Evolutionary conservation across 768 basidiomycete species (phyloP).

Genomic region (Psilocybe tampanensis): DNA sequence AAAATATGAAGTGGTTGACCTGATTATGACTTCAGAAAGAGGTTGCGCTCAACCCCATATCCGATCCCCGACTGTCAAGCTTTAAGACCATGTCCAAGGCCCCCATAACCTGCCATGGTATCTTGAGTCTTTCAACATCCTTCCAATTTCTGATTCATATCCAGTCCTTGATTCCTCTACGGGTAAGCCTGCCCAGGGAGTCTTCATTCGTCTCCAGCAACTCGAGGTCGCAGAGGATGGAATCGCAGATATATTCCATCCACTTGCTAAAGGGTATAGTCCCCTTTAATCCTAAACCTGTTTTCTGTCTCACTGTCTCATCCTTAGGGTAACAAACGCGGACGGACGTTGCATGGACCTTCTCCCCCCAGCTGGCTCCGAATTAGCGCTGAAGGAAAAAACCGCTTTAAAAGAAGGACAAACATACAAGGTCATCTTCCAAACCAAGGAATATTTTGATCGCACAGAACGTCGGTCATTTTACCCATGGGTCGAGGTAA

Average conservation of each 20-base stretch:
- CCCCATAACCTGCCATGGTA: conserved; percentile 92
- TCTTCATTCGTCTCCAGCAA: conserved; percentile 64
- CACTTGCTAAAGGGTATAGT: conserved; percentile 62
- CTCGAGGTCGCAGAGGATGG: conserved; percentile 37
- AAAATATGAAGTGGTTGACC: no score
- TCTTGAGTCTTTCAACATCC: conserved; percentile 10
- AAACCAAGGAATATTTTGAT: conserved; percentile 82
- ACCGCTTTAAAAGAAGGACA: conserved; percentile 54
- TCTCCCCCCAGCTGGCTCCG: conserved; percentile 56
- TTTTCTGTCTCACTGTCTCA: conserved; percentile 5
- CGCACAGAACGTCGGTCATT: conserved; percentile 65
- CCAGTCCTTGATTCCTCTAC: conserved; percentile 85
- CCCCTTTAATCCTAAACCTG: background rate
- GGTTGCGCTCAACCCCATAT: background rate
- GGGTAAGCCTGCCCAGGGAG: conserved; percentile 78
- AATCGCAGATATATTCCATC: conserved; percentile 48
- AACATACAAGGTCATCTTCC: conserved; percentile 85
- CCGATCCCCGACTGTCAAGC: background rate
- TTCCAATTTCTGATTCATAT: background rate
- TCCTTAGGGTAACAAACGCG: conserved; percentile 64
- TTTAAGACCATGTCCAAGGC: conserved; percentile 44
- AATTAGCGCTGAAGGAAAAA: conserved; percentile 41
- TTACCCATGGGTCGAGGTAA: conserved; percentile 90
- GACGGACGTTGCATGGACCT: conserved; percentile 85
- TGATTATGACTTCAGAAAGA: no score